Conservation (phyloP, 805 yeast genomes). For the Hanseniaspora taiwanica region DNA sequence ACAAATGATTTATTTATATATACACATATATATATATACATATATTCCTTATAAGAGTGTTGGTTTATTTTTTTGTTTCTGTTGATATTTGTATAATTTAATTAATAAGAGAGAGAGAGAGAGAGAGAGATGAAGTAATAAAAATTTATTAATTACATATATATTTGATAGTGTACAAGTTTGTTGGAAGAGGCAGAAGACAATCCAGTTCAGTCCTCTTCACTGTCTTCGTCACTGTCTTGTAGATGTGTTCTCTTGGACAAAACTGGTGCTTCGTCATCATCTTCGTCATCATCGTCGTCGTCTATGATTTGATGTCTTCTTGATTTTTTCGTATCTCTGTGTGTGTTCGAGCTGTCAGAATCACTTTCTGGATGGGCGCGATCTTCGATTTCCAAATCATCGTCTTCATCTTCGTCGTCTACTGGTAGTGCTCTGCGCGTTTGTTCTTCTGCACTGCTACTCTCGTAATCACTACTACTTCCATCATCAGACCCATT, state of each 20-base stretch:
- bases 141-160: too few relatives aligned
- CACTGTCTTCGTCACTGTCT: slow-evolving; percentile 16
- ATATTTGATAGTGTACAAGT: background rate
- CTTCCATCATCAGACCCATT: slow-evolving; percentile 15
- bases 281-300: slow-evolving; percentile 7
- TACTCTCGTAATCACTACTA: slow-evolving; percentile 25
- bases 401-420: slow-evolving; percentile 6
- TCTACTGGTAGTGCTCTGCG: slow-evolving; percentile 3
- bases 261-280: slow-evolving; percentile 9
- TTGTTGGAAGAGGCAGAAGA: background rate
- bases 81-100: too few relatives aligned
- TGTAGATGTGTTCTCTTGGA: slow-evolving; percentile 9
- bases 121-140: too few relatives aligned
- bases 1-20: background rate
- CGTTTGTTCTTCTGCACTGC: slow-evolving; percentile 22
- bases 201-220: background rate
- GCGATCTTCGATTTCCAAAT: too few relatives aligned
- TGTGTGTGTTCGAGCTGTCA: background rate
- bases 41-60: background rate
- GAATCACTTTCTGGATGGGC: too few relatives aligned
- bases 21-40: too few relatives aligned
- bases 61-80: too few relatives aligned
- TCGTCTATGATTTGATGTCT: slow-evolving; percentile 1
- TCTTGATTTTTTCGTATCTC: background rate
- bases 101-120: too few relatives aligned